A percentile compares a stretch with the other conserved stretches of the same genome.
These are phyloP conservation scores for Tetracentron sinense DNA, from an alignment of 164 flowering plant genomes.

Conservation along the genomic window DNA sequence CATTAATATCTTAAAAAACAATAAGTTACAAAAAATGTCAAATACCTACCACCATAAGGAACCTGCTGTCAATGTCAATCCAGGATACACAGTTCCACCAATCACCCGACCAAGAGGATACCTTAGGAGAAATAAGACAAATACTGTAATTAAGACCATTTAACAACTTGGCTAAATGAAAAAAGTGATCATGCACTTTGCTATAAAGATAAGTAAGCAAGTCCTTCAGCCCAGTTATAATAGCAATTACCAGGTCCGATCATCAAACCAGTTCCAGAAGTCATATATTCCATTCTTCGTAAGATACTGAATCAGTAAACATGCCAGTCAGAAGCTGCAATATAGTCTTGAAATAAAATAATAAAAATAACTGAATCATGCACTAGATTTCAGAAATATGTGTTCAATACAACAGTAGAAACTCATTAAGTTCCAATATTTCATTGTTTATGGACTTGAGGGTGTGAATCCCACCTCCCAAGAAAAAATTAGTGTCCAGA, in stretches of 20 bases:
- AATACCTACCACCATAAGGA: conserved; percentile 79
- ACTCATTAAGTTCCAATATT: too few species aligned
- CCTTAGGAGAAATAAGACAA: conserved; percentile 38
- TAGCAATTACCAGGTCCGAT: conserved; percentile 99
- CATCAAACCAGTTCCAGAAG: conserved; percentile 99
- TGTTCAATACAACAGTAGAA: too few species aligned
- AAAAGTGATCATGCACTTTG: neutral
- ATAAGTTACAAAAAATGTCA: neutral
- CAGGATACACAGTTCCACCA: conserved; percentile 99
- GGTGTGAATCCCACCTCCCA: too few species aligned
- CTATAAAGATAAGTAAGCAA: neutral
- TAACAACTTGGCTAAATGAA: neutral
- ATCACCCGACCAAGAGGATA: conserved; percentile 99
- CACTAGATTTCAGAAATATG: too few species aligned
- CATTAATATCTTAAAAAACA: neutral
- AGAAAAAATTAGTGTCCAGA: too few species aligned
- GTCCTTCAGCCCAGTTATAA: too few species aligned
- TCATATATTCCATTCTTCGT: conserved; percentile 92
- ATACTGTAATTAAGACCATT: neutral
- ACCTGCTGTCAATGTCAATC: conserved; percentile 96
- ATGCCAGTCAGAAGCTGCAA: conserved; percentile 8
- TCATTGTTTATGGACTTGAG: too few species aligned
- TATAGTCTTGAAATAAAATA: neutral
- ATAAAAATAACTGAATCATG: neutral
- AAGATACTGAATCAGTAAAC: conserved; percentile 65